Percentiles rank a stretch among this genome's conserved stretches.
Evolutionary conservation across 345 rosid genomes (phyloP).

Genomic region (Linum usitatissimum): DNA sequence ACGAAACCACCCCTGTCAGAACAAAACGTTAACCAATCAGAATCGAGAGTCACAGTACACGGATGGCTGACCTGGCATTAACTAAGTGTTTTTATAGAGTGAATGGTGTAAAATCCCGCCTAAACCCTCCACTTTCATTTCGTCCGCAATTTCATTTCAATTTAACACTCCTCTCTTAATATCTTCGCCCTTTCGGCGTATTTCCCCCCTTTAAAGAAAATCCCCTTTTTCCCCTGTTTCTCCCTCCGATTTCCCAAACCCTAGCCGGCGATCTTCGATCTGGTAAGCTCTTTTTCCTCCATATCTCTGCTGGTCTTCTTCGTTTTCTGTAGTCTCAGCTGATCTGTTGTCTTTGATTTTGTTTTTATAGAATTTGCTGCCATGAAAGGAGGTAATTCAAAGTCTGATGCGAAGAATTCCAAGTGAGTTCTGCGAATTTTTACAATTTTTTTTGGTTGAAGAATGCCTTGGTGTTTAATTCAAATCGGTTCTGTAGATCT

Average conservation of each 20-base stretch:
- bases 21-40: not conserved
- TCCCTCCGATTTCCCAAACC: not conserved
- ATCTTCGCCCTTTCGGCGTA: not conserved
- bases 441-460: not conserved
- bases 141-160: slow-evolving; percentile 5
- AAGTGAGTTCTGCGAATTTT: not conserved
- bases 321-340: not conserved
- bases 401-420: not conserved
- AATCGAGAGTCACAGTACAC: not conserved
- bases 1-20: not conserved
- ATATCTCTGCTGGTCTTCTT: not conserved
- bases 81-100: not conserved
- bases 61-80: slow-evolving; percentile 3
- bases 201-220: not conserved
- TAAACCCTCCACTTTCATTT: slow-evolving; percentile 6
- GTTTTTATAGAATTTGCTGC: not conserved
- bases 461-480: not conserved
- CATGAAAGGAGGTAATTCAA: slow-evolving; percentile 4
- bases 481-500: not conserved
- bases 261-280: not conserved
- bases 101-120: slow-evolving; percentile 2
- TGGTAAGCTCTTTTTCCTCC: not conserved
- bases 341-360: not conserved
- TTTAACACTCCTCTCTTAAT: not conserved
- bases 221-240: not conserved